Base-by-base conservation (phyloP, 352 stramenopile genomes). In the Pythium chondricola region DNA sequence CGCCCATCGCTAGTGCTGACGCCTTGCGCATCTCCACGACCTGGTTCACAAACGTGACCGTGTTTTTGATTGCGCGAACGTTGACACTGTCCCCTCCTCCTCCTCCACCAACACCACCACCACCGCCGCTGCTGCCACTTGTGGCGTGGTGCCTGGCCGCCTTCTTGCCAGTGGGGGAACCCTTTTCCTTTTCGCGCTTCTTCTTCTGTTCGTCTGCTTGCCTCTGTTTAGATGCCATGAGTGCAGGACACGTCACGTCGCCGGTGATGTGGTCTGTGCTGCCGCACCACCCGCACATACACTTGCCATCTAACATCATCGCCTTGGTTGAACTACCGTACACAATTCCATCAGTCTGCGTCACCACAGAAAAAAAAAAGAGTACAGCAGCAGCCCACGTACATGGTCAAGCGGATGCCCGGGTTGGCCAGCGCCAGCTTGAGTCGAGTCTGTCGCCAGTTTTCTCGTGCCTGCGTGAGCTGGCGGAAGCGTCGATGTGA, bases 241-340 rank as follows among this genome's bases (percentile, higher is more conserved):
- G 61, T 5, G 52, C 59, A 4, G 63, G 33, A 32, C 78, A 89
- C 5, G 43, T 55, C 7, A 49, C 3, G 41, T 85, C 68, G 30
- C 81, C 81, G 25, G 81, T 90, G 22, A 76, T 87, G 46, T 92
- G 81, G 18, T 88, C 74, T 6, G 54, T 43, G 29, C 73, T 87
- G 25, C 81, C 81, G 37, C 81, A 92, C 81, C 81, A 92, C 9
- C 74, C 74, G 35, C 81, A 92, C 30, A 88, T 68, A 29, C 77
- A 88, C 43, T 84, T 79, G n/a, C 74, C 81, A 32, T 92, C 78
- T 52, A 83, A 69, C 81, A 92, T 90, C 81, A 92, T 90, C 20
- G 68, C 67, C 37, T 83, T 86, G 6, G 81, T 90, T 0, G 81
- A 85, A 22, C 81, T 92, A 48, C 18, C 11, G 21, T 25, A 43